Evolutionary conservation across 805 yeast species (phyloP), one percentile per base, ranked within the genome.

Genomic region (Brettanomyces bruxellensis): DNA sequence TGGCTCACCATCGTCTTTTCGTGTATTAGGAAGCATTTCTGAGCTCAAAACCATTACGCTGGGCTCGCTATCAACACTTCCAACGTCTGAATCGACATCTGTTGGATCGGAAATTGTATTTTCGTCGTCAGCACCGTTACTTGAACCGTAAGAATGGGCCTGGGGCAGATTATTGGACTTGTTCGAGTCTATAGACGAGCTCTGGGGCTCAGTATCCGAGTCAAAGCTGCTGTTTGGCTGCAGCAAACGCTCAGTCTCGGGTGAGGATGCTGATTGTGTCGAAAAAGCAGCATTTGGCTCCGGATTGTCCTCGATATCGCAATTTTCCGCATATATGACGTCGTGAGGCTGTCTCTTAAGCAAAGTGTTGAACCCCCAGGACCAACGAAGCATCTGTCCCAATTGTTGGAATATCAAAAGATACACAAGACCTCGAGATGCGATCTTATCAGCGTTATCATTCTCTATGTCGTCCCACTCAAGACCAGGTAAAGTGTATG

Each of bases 301-400:
- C 3, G 32, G 9, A 6, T 28, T 6, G 32, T 28, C 32, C 22
- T 35, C 40, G 25, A 34, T 14, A 9, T 25, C 43, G 3, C 25
- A n/a, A 12, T 35, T n/a, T 9, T 32, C 52, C 25, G 53, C 50
- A 40, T 57, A 56, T 13, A 56, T 45, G 49, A 69, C 73, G 34
- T 61, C 65, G 28, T 56, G 55, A 0, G 74, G 65, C 48, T 78
- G 71, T 54, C 73, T 78, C 53, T 78, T 73, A 59, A 85, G 65
- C 49, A 85, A 68, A 34, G 76, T 81, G 58, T 85, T 85, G 61
- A 79, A 85, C 45, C 95, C 95, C 91, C 93, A 85, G 30, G 87
- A 79, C 93, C 95, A 85, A 60, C 93, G 75, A 48, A 85, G 66
- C 54, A 85, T 79, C 62, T 85, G 95, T 14, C 91, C 93, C 60